Percentiles rank a stretch among this genome's conserved stretches.
Conservation (phyloP, 2,329 filamentous ascomycete species). For the Dothideomycetes sp. region DNA sequence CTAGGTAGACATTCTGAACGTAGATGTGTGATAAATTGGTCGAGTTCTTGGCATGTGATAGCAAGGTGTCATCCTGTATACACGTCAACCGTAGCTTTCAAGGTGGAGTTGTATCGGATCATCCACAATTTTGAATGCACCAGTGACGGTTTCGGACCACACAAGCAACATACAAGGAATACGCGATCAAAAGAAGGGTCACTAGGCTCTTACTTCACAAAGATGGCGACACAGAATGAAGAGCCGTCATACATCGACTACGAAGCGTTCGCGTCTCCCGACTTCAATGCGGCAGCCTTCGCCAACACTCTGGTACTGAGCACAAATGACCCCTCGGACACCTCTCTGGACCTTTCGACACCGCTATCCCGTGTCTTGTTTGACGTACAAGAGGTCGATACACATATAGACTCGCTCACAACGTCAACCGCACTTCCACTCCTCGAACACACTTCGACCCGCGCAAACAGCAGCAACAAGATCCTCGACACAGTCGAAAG, state of each 20-base stretch:
- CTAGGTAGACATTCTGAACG: too few relatives aligned
- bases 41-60: too few relatives aligned
- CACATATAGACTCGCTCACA: slow-evolving; percentile 83
- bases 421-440: slow-evolving; percentile 76
- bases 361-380: slow-evolving; percentile 90
- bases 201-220: too few relatives aligned
- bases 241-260: slow-evolving; percentile 91
- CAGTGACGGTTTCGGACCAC: too few relatives aligned
- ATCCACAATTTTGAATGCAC: too few relatives aligned
- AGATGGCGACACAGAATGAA: neutral
- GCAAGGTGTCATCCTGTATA: too few relatives aligned
- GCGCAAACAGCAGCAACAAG: slow-evolving; percentile 61
- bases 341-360: slow-evolving; percentile 84
- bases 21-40: too few relatives aligned
- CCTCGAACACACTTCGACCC: slow-evolving; percentile 64
- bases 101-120: too few relatives aligned
- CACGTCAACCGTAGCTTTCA: too few relatives aligned
- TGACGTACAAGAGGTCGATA: slow-evolving; percentile 93
- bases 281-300: slow-evolving; percentile 72
- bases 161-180: too few relatives aligned
- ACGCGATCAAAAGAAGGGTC: too few relatives aligned
- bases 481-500: slow-evolving; percentile 70
- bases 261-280: slow-evolving; percentile 74
- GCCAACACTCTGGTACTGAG: slow-evolving; percentile 80
- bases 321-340: slow-evolving; percentile 88